A percentile compares a stretch with the other conserved stretches of the same genome.
Evolutionary conservation across 768 basidiomycete genomes (phyloP).

Genomic region (Paxillus rubicundulus): DNA sequence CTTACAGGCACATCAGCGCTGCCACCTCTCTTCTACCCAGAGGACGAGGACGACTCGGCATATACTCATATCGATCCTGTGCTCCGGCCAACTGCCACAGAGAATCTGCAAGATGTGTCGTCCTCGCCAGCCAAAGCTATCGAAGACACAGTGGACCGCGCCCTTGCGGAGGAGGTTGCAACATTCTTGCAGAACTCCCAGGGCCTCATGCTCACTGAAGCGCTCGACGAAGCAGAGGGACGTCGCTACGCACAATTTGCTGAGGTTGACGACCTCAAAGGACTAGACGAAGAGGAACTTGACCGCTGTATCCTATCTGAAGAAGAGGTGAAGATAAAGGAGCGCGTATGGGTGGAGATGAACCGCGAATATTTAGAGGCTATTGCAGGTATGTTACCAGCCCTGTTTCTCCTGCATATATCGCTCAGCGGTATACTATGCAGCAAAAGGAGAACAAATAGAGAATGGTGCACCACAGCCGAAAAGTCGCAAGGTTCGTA

Average conservation of each 20-base stretch:
- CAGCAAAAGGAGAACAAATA: constrained; percentile 66
- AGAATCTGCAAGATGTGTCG: constrained; percentile 6
- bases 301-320: constrained; percentile 75
- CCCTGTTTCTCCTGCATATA: constrained; percentile 10
- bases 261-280: constrained; percentile 58
- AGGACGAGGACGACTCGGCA: constrained; percentile 39
- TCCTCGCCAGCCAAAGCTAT: constrained; percentile 34
- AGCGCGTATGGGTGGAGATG: constrained; percentile 91
- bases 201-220: constrained; percentile 54
- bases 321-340: constrained; percentile 82
- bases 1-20: constrained; percentile 49
- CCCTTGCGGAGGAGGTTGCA: constrained; percentile 68
- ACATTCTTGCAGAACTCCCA: constrained; percentile 61
- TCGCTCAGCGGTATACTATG: constrained; percentile 44
- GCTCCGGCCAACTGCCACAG: constrained; percentile 35
- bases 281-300: constrained; percentile 89
- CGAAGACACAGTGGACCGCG: constrained; percentile 61
- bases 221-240: constrained; percentile 67
- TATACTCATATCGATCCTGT: constrained; percentile 57
- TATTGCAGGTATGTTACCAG: constrained; percentile 56
- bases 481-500: constrained; percentile 79
- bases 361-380: constrained; percentile 90
- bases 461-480: constrained; percentile 39
- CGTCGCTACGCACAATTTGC: constrained; percentile 53
- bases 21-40: constrained; percentile 43